Percentiles rank a stretch among this genome's conserved stretches.
These are phyloP conservation scores for Cetradonia linearis DNA, from an alignment of 495 filamentous ascomycete genomes.

Conservation along the genomic window DNA sequence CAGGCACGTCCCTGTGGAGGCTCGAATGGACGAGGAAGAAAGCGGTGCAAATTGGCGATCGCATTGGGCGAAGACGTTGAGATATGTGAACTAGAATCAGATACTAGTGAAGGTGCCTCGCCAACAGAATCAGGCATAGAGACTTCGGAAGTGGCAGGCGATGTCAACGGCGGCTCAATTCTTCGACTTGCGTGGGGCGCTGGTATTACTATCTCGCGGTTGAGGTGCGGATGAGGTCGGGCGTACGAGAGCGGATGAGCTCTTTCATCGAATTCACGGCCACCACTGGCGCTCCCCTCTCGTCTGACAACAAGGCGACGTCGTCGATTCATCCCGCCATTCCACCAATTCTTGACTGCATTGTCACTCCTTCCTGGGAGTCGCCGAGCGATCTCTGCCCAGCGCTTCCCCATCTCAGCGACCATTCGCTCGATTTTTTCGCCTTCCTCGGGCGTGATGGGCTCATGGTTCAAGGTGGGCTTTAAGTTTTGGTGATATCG, in stretches of 20 bases:
- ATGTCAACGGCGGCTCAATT: slow-evolving; percentile 56
- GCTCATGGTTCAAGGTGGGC: slow-evolving; percentile 77
- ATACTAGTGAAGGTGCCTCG: slow-evolving; percentile 60
- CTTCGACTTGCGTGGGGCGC: slow-evolving; percentile 34
- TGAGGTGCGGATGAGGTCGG: slow-evolving; percentile 20
- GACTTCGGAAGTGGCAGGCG: slow-evolving; percentile 52
- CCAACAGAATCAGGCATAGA: slow-evolving; percentile 51
- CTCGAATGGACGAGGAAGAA: slow-evolving; percentile 6
- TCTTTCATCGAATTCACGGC: slow-evolving; percentile 19
- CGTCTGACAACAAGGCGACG: slow-evolving; percentile 25
- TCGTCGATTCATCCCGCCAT: slow-evolving; percentile 79
- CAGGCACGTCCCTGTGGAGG: slow-evolving; percentile 7
- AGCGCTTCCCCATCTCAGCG: slow-evolving; percentile 72
- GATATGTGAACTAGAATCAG: slow-evolving; percentile 56
- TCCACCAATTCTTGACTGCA: slow-evolving; percentile 99
- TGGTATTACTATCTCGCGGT: slow-evolving; percentile 36
- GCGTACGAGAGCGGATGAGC: slow-evolving; percentile 27
- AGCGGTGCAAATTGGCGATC: slow-evolving; percentile 21
- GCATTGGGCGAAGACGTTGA: slow-evolving; percentile 33
- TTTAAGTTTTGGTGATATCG: slow-evolving; percentile 94
- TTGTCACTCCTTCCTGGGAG: slow-evolving; percentile 91
- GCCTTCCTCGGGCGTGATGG: slow-evolving; percentile 87
- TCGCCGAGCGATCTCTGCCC: slow-evolving; percentile 87
- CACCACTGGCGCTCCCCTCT: slow-evolving; percentile 12
- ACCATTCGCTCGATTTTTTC: slow-evolving; percentile 72